Conservation (phyloP, 139 green algal genomes). For the Ulvella scutata region DNA sequence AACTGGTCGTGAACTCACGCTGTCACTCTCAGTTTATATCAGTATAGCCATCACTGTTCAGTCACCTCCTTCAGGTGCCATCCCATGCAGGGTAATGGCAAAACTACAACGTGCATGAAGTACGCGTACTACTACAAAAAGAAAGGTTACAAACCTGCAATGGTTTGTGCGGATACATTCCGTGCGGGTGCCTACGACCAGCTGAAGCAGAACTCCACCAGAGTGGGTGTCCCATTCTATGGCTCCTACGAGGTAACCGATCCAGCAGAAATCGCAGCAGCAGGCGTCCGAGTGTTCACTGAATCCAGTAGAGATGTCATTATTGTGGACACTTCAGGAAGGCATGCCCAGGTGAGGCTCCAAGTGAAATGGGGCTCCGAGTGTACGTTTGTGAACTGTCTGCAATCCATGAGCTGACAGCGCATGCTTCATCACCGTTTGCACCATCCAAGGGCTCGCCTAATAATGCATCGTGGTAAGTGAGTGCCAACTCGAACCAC, state of each 20-base stretch:
- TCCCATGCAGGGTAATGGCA: conserved; percentile 81
- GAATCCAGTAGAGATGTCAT: conserved; percentile 76
- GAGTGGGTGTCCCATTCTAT: conserved; percentile 80
- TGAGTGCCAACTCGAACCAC: too few relatives aligned
- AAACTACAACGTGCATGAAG: conserved; percentile 98
- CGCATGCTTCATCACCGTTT: too few relatives aligned
- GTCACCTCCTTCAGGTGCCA: too few relatives aligned
- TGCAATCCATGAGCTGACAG: too few relatives aligned
- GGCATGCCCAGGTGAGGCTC: conserved; percentile 9
- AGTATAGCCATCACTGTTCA: too few relatives aligned
- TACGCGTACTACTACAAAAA: conserved; percentile 89
- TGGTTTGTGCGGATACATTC: conserved; percentile 98
- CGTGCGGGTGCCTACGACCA: conserved; percentile 91
- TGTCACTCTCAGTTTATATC: too few relatives aligned
- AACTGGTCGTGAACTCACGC: too few relatives aligned
- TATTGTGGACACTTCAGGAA: conserved; percentile 93
- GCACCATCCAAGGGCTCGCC: too few relatives aligned
- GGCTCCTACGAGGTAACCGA: conserved; percentile 92
- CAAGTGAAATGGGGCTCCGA: too few relatives aligned
- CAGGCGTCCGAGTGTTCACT: conserved; percentile 83
- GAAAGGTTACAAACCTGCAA: conserved; percentile 90
- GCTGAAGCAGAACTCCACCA: conserved; percentile 98
- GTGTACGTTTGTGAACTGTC: too few relatives aligned
- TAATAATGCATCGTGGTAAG: too few relatives aligned
- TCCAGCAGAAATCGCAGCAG: conserved; percentile 75